Percentiles rank a stretch among this genome's conserved stretches.
These are phyloP conservation scores for Leccinum longicurvipes DNA, from an alignment of 768 basidiomycete species.

Conservation along the genomic window DNA sequence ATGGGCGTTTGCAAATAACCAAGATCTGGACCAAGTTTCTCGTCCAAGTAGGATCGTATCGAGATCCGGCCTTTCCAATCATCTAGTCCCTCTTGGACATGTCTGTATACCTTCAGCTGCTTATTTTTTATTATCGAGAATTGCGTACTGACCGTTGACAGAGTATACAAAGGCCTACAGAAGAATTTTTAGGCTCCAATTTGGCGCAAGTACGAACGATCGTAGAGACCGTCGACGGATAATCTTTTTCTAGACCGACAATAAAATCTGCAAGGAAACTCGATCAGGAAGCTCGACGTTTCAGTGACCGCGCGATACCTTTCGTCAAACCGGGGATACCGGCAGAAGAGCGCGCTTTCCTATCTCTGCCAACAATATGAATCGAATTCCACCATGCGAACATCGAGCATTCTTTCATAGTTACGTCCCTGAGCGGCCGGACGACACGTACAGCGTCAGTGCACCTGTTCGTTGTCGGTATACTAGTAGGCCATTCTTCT, in stretches of 20 bases:
- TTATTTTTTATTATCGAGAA: background rate
- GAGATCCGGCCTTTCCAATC: conserved; percentile 76
- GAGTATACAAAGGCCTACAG: conserved; percentile 50
- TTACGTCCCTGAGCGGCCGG: conserved; percentile 68
- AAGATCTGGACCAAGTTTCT: conserved; percentile 16
- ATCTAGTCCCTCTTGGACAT: conserved; percentile 59
- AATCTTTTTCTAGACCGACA: conserved; percentile 73
- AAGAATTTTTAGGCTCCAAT: conserved; percentile 59
- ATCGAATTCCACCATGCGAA: conserved; percentile 75
- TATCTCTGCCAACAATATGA: conserved; percentile 48
- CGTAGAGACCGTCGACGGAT: conserved; percentile 83
- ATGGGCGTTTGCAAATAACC: conserved; percentile 3
- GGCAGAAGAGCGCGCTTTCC: conserved; percentile 43
- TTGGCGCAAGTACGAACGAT: conserved; percentile 80
- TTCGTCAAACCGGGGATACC: conserved; percentile 67
- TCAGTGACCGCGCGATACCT: conserved; percentile 40
- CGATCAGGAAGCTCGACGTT: background rate
- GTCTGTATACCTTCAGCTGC: conserved; percentile 37
- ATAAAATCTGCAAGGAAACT: conserved; percentile 59
- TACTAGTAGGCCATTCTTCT: conserved; percentile 60
- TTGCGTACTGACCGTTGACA: conserved; percentile 56
- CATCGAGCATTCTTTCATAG: conserved; percentile 74
- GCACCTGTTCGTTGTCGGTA: conserved; percentile 3
- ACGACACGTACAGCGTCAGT: conserved; percentile 44
- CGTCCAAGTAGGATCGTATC: conserved; percentile 47